Evolutionary conservation across 2,329 filamentous ascomycete genomes (phyloP), one percentile per base, ranked within the genome.

Genomic region (Penicillium paneum): DNA sequence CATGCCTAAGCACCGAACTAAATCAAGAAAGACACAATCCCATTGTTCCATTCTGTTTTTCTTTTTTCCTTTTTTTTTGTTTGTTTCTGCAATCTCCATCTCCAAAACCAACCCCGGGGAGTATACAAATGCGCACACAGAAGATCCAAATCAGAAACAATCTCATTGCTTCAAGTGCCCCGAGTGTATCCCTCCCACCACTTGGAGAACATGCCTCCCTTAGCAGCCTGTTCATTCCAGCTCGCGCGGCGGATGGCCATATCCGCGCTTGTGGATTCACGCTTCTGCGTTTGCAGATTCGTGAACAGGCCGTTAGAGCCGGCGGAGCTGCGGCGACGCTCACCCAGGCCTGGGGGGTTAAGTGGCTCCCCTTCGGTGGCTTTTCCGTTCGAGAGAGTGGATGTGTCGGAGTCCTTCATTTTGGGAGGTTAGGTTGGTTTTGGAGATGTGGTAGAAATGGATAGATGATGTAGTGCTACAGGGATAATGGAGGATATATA

Each of bases 251-350:
- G 67, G 2, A 67, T 69, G 7, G 65, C 60, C 38, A 73, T 63
- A 2, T 61, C 59, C 0, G 71, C 66, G 60, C 78, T 76, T 10
- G 50, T 53, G 1, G 66, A 70, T 36, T 73, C 72, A 11, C 78
- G 71, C 59, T 80, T 80, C 64, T 78, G 76, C 28, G 67, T 70
- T 5, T 72, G 71, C 56, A 80, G 66, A 29, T 72, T 71, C 21
- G 61, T 59, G 46, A 69, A 69, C 2, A 71, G 57, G 3, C 43
- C 56, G 1, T 42, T 54, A 17, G 64, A 64, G 42, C 58, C 38
- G 2, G 45, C 60, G 45, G 69, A 67, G 29, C 65, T 66, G 54
- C 67, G 64, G 50, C 68, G 64, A 28, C 68, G 61, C 21, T 71
- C 67, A 6, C 52, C 57, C 28, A 59, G 44, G 3, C 32, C 57